Base-by-base conservation (phyloP, 768 basidiomycete genomes). In the Tylopilus sp. region DNA sequence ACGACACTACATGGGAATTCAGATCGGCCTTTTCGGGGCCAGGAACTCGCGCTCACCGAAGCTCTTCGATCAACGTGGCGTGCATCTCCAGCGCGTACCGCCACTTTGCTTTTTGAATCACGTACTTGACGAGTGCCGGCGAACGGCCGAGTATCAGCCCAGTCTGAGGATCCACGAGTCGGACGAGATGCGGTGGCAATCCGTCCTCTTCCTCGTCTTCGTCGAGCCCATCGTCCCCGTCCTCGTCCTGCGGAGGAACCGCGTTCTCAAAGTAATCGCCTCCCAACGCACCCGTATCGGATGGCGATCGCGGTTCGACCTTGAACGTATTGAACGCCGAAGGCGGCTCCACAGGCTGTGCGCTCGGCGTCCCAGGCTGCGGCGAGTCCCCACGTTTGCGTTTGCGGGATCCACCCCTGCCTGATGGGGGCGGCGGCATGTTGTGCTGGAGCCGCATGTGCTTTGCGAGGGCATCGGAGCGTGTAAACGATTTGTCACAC, bases 401-500 rank as follows among this genome's bases (percentile, higher is more conserved):
- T 64, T 87, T 87, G 45, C 85, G 79, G 16, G 72, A 74, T 17
- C 86, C 86, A 40, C 86, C 88, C 34, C 87, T 80, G 6, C 85
- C 84, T 0, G 90, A 86, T 2, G 82, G 76, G 0, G 89, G 87
- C 1, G 87, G 85, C 2, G 78, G 78, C 64, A 89, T 84, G 60
- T 87, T 85, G 71, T 93, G 89, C 63, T 94, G 89, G 29, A 89
- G 82, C 24, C 92, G 86, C 82, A 93, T 87, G 69, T 97, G 94
- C 65, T 96, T 96, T 21, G 86, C 86, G 19, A 96, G 82, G 10
- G 94, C 92, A 71, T 97, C 94, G 2, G 92, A 92, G 38, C 94
- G 92, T 10, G 93, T 94, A 71, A 98, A 98, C 0, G 90, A 87
- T 63, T 92, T 94, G 76, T 92, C 91, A 66, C 95, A 98, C 74